Base-by-base conservation (phyloP, 2,329 filamentous ascomycete genomes). In the Hypocrella siamensis region DNA sequence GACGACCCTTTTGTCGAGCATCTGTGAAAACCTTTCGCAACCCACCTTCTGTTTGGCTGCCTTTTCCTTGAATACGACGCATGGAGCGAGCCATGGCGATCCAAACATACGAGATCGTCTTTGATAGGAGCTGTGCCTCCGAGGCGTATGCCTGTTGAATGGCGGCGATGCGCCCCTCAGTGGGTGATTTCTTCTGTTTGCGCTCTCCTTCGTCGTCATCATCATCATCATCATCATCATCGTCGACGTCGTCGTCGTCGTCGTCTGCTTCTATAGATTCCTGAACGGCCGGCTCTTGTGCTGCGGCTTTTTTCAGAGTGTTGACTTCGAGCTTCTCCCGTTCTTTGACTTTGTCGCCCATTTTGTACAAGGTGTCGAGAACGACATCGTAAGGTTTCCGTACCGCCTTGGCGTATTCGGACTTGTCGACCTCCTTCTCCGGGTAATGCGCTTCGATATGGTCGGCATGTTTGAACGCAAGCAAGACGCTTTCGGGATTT, bases 81-180 rank as follows among this genome's bases (percentile, higher is more conserved):
- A 93, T 93, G 4, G 88, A 81, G 31, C 90, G 77, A 57, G 93
- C 92, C 36, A 96, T 65, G 12, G 85, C 84, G 46, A 96, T 92
- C 90, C 90, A 98, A 4, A 85, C 78, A 46, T 84, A 86, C 0
- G 90, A 93, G 34, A 98, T 77, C 2, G 83, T 88, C 44, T 79
- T 77, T 26, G 80, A 88, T 16, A 96, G 66, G 12, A 80, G 63
- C 18, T 79, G 75, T 21, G 77, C 74, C 47, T 93, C 83, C 5
- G 70, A 68, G 6, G 73, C 70, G 46, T 81, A 79, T 9, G 75
- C 75, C 37, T 79, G 70, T 46, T 72, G 64, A 16, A 79, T 65
- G 12, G 66, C 64, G 31, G 66, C 60, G 28, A 74, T 65, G 40
- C 78, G 72, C 32, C 75, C 65, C 42, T 86, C 75, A 33, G 70